A percentile compares a stretch with the other conserved stretches of the same genome.
These are phyloP conservation scores for Capillidium heterosporum DNA, from an alignment of 371 early-diverging fungal genomes.

Conservation along the genomic window DNA sequence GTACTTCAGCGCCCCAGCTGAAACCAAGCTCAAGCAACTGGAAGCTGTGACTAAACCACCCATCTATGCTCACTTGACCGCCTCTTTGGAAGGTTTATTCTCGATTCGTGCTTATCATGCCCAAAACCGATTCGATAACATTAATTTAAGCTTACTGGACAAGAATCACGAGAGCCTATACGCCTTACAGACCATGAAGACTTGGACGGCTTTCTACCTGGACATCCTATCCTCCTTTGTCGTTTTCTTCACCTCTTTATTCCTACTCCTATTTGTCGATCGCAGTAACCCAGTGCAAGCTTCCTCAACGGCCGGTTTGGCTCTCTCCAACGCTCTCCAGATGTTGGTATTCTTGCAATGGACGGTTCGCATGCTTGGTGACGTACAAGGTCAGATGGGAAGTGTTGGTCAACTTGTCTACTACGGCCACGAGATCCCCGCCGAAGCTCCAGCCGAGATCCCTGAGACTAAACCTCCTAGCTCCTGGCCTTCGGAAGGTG, in stretches of 20 bases:
- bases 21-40: slow-evolving; percentile 49
- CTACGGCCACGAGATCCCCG: slow-evolving; percentile 30
- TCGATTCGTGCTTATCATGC: slow-evolving; percentile 43
- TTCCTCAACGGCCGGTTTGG: slow-evolving; percentile 18
- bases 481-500: slow-evolving; percentile 11
- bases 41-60: slow-evolving; percentile 59
- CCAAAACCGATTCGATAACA: slow-evolving; percentile 27
- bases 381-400: slow-evolving; percentile 32
- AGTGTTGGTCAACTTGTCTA: slow-evolving; percentile 30
- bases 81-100: slow-evolving; percentile 48
- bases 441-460: slow-evolving; percentile 26
- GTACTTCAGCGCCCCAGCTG: slow-evolving; percentile 2
- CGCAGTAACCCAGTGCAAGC: slow-evolving; percentile 10
- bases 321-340: slow-evolving; percentile 33
- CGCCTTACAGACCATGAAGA: slow-evolving; percentile 14
- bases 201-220: slow-evolving; percentile 33
- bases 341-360: slow-evolving; percentile 51
- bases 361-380: slow-evolving; percentile 34
- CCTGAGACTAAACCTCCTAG: slow-evolving; percentile 1
- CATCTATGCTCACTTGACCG: slow-evolving; percentile 48
- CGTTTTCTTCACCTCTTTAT: slow-evolving; percentile 34
- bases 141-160: slow-evolving; percentile 30
- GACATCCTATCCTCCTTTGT: slow-evolving; percentile 31
- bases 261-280: slow-evolving; percentile 23
- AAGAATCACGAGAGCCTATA: slow-evolving; percentile 31